Percentiles rank a stretch among this genome's conserved stretches.
phyloP scores from a whole-genome alignment of 345 rosid genomes.

The Lepidium africanum region DNA sequence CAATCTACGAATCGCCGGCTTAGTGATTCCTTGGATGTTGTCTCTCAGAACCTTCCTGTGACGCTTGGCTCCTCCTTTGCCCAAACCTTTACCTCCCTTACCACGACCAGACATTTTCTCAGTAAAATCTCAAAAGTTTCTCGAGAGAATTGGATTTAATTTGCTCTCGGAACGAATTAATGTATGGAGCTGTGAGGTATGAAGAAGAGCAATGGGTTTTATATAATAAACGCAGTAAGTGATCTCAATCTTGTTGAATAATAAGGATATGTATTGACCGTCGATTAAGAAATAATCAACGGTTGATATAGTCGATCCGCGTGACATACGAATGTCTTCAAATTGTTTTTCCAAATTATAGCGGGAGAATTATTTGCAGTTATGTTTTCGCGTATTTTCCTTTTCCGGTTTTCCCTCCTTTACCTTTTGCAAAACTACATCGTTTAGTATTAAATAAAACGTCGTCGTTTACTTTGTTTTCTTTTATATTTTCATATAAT shows the following conservation, averaged over 20 bases:
- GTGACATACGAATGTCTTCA: neutral
- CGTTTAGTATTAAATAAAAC: neutral
- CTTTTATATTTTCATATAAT: no score
- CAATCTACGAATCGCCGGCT: no score
- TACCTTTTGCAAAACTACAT: neutral
- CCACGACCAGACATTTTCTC: slow-evolving; percentile 16
- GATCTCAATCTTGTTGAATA: neutral
- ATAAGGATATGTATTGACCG: neutral
- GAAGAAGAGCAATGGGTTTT: neutral
- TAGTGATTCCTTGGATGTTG: neutral
- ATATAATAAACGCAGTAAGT: neutral
- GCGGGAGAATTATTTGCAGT: neutral
- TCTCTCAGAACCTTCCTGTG: slow-evolving; percentile 22
- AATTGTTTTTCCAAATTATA: neutral
- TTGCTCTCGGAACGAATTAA: neutral
- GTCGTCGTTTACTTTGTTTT: neutral
- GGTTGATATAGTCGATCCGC: slow-evolving; percentile 8
- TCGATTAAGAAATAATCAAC: slow-evolving; percentile 5
- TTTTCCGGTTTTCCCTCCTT: neutral
- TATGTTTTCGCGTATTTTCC: neutral
- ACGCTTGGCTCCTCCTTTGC: slow-evolving; percentile 13
- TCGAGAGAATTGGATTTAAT: neutral
- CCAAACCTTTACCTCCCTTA: slow-evolving; percentile 18
- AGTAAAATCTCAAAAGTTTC: neutral
- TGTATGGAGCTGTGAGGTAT: neutral